These are phyloP conservation scores for Mycena olivaceomarginata DNA, from an alignment of 768 basidiomycete species.

Conservation along the genomic window DNA sequence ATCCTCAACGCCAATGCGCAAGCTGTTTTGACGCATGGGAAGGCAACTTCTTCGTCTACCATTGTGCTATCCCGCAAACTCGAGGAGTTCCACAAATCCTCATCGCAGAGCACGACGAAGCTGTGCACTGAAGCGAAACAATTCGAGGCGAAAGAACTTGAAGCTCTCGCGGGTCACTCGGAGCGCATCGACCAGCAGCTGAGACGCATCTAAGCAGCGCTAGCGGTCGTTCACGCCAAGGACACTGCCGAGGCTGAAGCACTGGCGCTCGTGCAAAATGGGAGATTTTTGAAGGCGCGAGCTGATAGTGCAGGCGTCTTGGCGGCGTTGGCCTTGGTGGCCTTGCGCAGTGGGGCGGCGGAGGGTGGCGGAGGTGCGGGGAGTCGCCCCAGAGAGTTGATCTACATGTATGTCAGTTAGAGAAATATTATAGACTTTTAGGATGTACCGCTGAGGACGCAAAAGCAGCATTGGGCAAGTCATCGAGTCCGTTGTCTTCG, in stretches of 20 bases:
- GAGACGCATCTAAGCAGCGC: conserved; percentile 68
- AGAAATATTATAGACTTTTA: too few species aligned
- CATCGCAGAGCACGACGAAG: conserved; percentile 70
- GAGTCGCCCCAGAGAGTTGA: too few species aligned
- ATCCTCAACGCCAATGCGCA: conserved; percentile 80
- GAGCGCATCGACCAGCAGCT: conserved; percentile 76
- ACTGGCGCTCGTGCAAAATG: conserved; percentile 65
- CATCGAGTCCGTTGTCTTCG: too few species aligned
- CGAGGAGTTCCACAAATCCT: conserved; percentile 75
- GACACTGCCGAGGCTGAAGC: conserved; percentile 75
- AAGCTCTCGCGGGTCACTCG: conserved; percentile 70
- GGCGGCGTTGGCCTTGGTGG: too few species aligned
- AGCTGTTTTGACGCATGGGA: conserved; percentile 78
- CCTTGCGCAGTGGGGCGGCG: too few species aligned
- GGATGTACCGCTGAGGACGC: too few species aligned
- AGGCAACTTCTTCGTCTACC: conserved; percentile 72
- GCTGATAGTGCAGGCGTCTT: too few species aligned
- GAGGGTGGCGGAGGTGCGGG: too few species aligned
- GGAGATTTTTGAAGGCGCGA: too few species aligned
- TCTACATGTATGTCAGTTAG: too few species aligned
- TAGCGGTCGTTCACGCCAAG: conserved; percentile 74
- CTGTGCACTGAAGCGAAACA: conserved; percentile 75
- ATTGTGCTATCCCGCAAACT: conserved; percentile 74
- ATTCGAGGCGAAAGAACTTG: conserved; percentile 74
- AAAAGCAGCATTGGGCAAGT: too few species aligned